These are phyloP conservation scores for Middelhovenomyces tepae DNA, from an alignment of 805 yeast genomes.

Conservation along the genomic window DNA sequence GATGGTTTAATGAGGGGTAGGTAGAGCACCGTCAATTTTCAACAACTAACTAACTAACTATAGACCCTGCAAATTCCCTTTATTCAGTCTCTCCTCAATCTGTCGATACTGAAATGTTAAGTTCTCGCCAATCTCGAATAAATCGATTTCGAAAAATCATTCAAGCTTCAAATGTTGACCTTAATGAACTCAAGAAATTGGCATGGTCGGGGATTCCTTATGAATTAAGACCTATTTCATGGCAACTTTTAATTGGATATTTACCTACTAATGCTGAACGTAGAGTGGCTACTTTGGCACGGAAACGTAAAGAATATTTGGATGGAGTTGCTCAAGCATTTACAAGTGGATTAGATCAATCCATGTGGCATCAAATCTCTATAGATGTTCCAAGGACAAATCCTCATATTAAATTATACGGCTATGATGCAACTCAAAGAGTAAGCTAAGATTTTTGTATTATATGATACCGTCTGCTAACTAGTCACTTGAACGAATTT, in stretches of 20 bases:
- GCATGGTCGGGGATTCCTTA: constrained; percentile 94
- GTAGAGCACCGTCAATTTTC: no score
- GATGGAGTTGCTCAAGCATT: constrained; percentile 68
- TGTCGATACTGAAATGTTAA: constrained; percentile 46
- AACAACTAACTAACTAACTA: constrained; percentile 34
- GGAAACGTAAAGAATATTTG: constrained; percentile 78
- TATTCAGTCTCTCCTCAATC: constrained; percentile 24
- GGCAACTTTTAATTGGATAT: constrained; percentile 89
- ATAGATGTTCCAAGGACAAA: constrained; percentile 94
- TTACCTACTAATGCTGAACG: constrained; percentile 78
- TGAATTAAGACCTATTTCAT: constrained; percentile 67
- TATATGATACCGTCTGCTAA: constrained; percentile 9
- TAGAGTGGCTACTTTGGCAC: constrained; percentile 55
- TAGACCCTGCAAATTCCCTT: constrained; percentile 23
- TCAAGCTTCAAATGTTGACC: constrained; percentile 45
- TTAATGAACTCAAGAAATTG: constrained; percentile 61
- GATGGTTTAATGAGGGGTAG: constrained; percentile 19
- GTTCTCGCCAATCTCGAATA: constrained; percentile 53
- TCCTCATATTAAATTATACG: constrained; percentile 70
- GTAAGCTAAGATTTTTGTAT: no score
- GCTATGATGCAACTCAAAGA: constrained; percentile 59
- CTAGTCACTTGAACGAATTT: constrained; percentile 56
- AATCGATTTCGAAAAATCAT: constrained; percentile 59
- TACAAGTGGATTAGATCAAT: constrained; percentile 53
- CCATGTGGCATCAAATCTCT: constrained; percentile 90